Evolutionary conservation across 2,329 filamentous ascomycete genomes (phyloP).

Genomic region (Balansia obtecta): DNA sequence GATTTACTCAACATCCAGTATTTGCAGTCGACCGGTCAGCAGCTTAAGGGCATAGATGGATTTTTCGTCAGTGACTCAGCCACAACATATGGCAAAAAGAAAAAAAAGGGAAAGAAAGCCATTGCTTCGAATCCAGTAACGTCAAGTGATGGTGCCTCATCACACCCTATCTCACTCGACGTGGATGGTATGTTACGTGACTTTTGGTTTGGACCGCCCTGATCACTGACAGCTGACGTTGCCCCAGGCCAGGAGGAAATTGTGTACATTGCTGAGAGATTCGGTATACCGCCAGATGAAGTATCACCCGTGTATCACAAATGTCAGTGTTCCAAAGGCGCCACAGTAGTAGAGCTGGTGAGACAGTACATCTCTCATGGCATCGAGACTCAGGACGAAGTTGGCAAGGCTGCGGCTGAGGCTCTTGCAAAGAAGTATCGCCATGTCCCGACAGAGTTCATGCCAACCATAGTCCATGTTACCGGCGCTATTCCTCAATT

Average conservation of each 20-base stretch:
- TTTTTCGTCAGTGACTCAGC: slow-evolving; percentile 48
- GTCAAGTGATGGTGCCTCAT: slow-evolving; percentile 9
- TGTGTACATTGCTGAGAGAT: slow-evolving; percentile 29
- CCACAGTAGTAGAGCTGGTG: slow-evolving; percentile 29
- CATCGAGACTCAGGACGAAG: slow-evolving; percentile 19
- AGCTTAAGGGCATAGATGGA: slow-evolving; percentile 66
- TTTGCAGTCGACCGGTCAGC: slow-evolving; percentile 53
- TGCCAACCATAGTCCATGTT: slow-evolving; percentile 29
- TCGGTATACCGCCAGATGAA: slow-evolving; percentile 28
- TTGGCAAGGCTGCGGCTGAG: slow-evolving; percentile 17
- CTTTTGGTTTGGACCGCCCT: not conserved
- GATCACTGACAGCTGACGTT: not conserved
- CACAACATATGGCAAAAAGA: slow-evolving; percentile 26
- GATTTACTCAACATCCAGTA: slow-evolving; percentile 69
- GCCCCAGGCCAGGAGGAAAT: slow-evolving; percentile 26
- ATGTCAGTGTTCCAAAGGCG: slow-evolving; percentile 24
- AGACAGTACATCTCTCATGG: slow-evolving; percentile 29
- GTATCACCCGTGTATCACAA: slow-evolving; percentile 28
- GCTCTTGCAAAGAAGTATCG: slow-evolving; percentile 25
- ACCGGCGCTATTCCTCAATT: slow-evolving; percentile 21
- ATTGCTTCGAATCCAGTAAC: slow-evolving; percentile 8
- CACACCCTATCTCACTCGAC: slow-evolving; percentile 8
- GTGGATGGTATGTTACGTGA: not conserved
- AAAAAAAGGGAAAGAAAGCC: slow-evolving; percentile 21
- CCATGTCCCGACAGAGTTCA: slow-evolving; percentile 30